Percentiles rank a stretch among this genome's conserved stretches.
phyloP scores from a whole-genome alignment of 2,329 filamentous ascomycete species.

The Aspergillus persii region DNA sequence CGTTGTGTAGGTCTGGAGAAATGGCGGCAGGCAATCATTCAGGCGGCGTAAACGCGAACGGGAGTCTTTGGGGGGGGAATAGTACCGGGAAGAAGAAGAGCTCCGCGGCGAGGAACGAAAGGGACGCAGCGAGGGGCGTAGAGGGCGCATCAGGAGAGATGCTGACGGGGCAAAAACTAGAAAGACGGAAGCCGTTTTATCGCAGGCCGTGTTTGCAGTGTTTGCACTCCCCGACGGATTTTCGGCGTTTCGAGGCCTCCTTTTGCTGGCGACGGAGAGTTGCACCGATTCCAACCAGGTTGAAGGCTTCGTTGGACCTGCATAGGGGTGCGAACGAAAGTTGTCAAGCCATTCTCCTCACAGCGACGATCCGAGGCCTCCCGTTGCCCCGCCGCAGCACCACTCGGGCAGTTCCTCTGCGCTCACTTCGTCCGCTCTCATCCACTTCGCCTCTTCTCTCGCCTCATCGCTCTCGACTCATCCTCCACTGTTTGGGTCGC shows the following conservation, averaged over 20 bases:
- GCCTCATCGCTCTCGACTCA: constrained; percentile 16
- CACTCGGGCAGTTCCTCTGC: neutral
- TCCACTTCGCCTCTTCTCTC: constrained; percentile 24
- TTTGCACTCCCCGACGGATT: neutral
- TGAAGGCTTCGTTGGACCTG: neutral
- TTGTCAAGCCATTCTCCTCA: neutral
- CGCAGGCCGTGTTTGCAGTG: neutral
- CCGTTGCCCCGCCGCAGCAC: neutral
- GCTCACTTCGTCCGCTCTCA: neutral
- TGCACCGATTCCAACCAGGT: neutral
- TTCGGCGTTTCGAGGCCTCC: neutral
- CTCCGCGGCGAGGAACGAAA: constrained; percentile 15
- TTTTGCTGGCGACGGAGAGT: neutral
- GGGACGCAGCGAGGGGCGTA: constrained; percentile 7
- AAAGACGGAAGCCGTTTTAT: too few relatives aligned
- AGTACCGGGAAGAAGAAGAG: constrained; percentile 16
- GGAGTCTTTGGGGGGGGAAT: constrained; percentile 20
- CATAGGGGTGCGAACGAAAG: neutral
- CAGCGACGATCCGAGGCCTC: neutral
- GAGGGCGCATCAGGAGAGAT: neutral
- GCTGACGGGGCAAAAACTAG: too few relatives aligned
- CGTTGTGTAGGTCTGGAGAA: constrained; percentile 66
- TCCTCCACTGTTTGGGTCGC: constrained; percentile 3
- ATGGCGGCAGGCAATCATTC: constrained; percentile 58
- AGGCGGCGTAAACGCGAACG: constrained; percentile 34